Conservation (phyloP, 129 eudicot genomes). For the Flaveria sonorensis region DNA sequence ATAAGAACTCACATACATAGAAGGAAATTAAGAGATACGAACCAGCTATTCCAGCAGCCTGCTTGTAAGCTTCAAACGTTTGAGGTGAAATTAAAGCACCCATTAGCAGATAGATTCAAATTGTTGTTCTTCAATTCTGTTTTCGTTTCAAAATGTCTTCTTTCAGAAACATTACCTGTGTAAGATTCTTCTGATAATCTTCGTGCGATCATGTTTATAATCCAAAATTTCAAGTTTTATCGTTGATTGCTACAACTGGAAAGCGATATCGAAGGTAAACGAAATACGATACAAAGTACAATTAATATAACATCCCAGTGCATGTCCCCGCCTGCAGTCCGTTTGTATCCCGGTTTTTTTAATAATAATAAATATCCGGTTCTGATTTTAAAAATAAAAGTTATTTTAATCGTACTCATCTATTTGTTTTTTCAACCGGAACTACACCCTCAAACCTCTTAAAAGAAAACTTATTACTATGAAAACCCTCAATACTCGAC, state of each 20-base stretch:
- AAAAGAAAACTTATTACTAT: no score
- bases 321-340: no score
- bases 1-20: background rate
- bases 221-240: no score
- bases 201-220: background rate
- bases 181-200: background rate
- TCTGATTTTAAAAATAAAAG: no score
- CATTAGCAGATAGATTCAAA: constrained; percentile 28
- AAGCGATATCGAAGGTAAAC: background rate
- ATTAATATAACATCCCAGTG: no score
- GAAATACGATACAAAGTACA: no score
- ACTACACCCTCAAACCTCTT: no score
- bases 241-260: background rate
- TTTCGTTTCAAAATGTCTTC: background rate
- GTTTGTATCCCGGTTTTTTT: no score
- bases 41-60: constrained; percentile 85
- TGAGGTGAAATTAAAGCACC: constrained; percentile 40
- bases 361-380: no score
- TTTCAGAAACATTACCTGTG: background rate
- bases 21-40: constrained; percentile 1
- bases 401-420: no score
- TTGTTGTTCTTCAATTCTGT: background rate
- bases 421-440: no score
- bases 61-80: constrained; percentile 42
- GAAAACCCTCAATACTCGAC: no score